These are phyloP conservation scores for Rubus parviflorus DNA, from an alignment of 306 rosid genomes.

Conservation along the genomic window DNA sequence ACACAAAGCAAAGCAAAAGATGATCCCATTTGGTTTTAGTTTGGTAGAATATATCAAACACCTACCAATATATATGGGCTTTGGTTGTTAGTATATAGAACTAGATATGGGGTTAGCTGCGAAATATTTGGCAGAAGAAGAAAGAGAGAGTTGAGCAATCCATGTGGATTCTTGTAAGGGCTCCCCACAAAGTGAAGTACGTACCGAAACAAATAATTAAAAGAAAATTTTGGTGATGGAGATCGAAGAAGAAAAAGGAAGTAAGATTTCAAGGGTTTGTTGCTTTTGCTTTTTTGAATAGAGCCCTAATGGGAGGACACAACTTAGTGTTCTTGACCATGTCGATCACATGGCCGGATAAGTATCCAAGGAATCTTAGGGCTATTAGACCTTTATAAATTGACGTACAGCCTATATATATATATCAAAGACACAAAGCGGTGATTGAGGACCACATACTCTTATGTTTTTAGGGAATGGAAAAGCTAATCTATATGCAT, in stretches of 20 bases:
- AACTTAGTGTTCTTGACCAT: conserved; percentile 12
- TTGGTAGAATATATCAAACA: background rate
- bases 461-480: background rate
- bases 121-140: conserved; percentile 1
- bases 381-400: background rate
- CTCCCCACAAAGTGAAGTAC: background rate
- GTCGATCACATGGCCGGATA: background rate
- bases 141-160: background rate
- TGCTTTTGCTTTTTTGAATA: conserved; percentile 14
- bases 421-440: background rate
- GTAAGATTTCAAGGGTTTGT: conserved; percentile 1
- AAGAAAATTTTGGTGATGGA: background rate
- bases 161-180: conserved; percentile 5
- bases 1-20: conserved; percentile 2
- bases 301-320: conserved; percentile 15
- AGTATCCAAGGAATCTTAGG: conserved; percentile 7
- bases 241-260: background rate
- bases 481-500: background rate
- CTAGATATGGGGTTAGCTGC: conserved; percentile 6
- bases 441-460: conserved; percentile 2
- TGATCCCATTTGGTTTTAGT: conserved; percentile 1
- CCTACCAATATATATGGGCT: background rate
- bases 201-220: background rate
- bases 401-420: background rate
- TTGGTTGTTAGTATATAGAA: background rate